phyloP scores from a whole-genome alignment of 441 rosid genomes.

The Arabidopsis hybrid region DNA sequence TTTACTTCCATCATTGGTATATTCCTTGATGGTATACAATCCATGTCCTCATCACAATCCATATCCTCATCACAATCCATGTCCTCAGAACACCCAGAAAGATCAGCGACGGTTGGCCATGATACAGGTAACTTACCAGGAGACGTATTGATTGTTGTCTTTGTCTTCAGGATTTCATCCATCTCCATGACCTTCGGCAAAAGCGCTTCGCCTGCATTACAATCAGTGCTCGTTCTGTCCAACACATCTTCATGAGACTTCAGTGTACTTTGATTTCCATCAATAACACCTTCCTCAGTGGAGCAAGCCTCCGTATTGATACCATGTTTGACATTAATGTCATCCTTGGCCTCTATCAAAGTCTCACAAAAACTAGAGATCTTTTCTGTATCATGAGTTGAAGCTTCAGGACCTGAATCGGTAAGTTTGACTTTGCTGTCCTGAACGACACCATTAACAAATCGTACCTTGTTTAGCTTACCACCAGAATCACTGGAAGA shows the following conservation, averaged over 20 bases:
- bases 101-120: constrained; percentile 44
- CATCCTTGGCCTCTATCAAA: constrained; percentile 46
- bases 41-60: constrained; percentile 35
- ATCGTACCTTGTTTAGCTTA: constrained; percentile 38
- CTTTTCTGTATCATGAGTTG: constrained; percentile 39
- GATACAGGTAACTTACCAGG: constrained; percentile 41
- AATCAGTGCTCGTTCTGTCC: constrained; percentile 47
- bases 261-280: constrained; percentile 38
- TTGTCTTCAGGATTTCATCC: constrained; percentile 62
- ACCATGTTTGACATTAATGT: constrained; percentile 31
- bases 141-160: constrained; percentile 49
- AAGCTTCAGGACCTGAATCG: constrained; percentile 29
- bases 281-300: constrained; percentile 38
- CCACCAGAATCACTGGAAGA: constrained; percentile 41
- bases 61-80: constrained; percentile 18
- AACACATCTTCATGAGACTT: constrained; percentile 42
- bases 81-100: constrained; percentile 30
- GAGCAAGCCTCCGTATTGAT: constrained; percentile 40
- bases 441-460: constrained; percentile 18
- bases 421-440: constrained; percentile 19
- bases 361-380: constrained; percentile 48
- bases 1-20: constrained; percentile 37
- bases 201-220: constrained; percentile 49
- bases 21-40: constrained; percentile 34
- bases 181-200: constrained; percentile 56